Conservation (phyloP, 345 rosid species). For the Aquilaria malaccensis region DNA sequence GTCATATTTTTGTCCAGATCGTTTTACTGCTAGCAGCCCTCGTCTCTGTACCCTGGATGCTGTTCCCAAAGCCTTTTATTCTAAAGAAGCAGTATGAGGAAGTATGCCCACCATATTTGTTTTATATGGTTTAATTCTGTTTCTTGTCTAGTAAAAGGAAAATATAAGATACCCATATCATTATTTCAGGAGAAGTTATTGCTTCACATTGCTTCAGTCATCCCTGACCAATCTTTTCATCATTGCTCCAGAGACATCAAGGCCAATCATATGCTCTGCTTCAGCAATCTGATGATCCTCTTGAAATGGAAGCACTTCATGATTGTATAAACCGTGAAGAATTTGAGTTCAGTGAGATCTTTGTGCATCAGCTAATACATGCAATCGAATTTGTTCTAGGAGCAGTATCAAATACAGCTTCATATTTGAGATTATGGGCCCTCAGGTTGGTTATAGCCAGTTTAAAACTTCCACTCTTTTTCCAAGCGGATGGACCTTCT, state of each 20-base stretch:
- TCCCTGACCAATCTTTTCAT: not conserved
- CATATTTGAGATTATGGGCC: slow-evolving; percentile 63
- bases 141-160: not conserved
- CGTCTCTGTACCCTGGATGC: slow-evolving; percentile 63
- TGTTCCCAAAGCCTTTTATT: slow-evolving; percentile 62
- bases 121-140: slow-evolving; percentile 1
- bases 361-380: slow-evolving; percentile 64
- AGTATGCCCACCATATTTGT: slow-evolving; percentile 26
- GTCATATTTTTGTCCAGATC: slow-evolving; percentile 27
- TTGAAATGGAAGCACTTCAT: slow-evolving; percentile 30
- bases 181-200: not conserved
- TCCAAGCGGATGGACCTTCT: slow-evolving; percentile 4
- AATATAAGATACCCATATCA: not conserved
- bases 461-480: not conserved
- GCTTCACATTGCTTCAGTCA: not conserved
- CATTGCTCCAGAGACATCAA: slow-evolving; percentile 33
- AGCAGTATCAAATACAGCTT: slow-evolving; percentile 69
- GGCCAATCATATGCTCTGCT: slow-evolving; percentile 43
- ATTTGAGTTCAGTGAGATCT: slow-evolving; percentile 61
- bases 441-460: slow-evolving; percentile 36
- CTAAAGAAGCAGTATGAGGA: slow-evolving; percentile 51
- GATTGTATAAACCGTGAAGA: slow-evolving; percentile 43
- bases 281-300: slow-evolving; percentile 34
- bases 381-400: slow-evolving; percentile 65
- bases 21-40: slow-evolving; percentile 42